phyloP scores from a whole-genome alignment of 106 monocot species.

The Iris macrosiphon region DNA sequence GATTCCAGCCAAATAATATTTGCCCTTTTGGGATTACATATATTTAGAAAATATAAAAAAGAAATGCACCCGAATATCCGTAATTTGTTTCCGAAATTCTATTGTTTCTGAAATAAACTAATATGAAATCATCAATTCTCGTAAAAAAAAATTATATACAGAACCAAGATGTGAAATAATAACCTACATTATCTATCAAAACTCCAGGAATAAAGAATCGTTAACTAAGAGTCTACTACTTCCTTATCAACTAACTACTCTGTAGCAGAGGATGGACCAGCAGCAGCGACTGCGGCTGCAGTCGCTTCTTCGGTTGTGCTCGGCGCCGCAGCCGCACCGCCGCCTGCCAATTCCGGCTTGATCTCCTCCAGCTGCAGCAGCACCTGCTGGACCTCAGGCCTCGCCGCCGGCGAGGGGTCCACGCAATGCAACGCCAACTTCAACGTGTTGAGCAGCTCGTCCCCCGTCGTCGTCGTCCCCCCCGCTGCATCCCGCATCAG shows the following conservation, averaged over 20 bases:
- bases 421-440: slow-evolving; percentile 81
- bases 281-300: background rate
- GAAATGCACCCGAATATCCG: no score
- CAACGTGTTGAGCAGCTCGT: slow-evolving; percentile 68
- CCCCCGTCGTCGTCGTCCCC: slow-evolving; percentile 21
- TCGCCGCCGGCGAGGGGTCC: slow-evolving; percentile 53
- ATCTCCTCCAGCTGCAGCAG: slow-evolving; percentile 70
- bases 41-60: no score
- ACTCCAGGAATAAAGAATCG: slow-evolving; percentile 2
- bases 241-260: background rate
- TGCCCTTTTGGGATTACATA: no score
- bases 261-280: background rate
- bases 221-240: background rate
- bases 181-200: no score
- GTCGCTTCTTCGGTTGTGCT: no score
- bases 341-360: slow-evolving; percentile 37
- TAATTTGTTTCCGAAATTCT: no score
- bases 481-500: slow-evolving; percentile 43
- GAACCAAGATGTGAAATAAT: no score
- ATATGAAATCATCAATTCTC: no score
- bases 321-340: background rate
- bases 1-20: no score
- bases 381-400: slow-evolving; percentile 64
- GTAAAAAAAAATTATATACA: no score
- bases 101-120: no score